These are phyloP conservation scores for Coleophoma cylindrospora DNA, from an alignment of 2,329 filamentous ascomycete genomes.

Conservation along the genomic window DNA sequence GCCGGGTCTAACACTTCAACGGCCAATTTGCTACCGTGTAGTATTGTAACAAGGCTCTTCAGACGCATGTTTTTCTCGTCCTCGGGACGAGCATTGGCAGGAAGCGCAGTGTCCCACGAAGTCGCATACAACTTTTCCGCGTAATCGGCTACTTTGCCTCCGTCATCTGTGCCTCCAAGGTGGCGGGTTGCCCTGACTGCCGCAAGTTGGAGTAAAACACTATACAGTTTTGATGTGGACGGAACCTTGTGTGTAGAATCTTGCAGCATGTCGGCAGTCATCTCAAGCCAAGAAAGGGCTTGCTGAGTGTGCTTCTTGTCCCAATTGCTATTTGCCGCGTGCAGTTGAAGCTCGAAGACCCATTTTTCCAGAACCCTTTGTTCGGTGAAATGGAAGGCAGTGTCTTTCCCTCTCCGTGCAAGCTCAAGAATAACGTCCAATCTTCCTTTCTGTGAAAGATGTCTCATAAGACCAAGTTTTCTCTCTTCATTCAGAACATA, in stretches of 20 bases:
- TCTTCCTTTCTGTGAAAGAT: slow-evolving; percentile 9
- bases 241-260: slow-evolving; percentile 4
- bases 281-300: slow-evolving; percentile 23
- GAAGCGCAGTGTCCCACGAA: slow-evolving; percentile 2
- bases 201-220: slow-evolving; percentile 36
- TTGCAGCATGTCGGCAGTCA: slow-evolving; percentile 22
- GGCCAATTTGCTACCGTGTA: slow-evolving; percentile 34
- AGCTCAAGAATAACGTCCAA: slow-evolving; percentile 24
- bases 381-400: slow-evolving; percentile 20
- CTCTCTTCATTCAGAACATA: slow-evolving; percentile 12
- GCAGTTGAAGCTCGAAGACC: slow-evolving; percentile 16
- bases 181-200: slow-evolving; percentile 34
- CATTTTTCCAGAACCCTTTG: slow-evolving; percentile 6
- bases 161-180: slow-evolving; percentile 31
- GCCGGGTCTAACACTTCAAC: slow-evolving; percentile 23
- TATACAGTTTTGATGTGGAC: neutral
- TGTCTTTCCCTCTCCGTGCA: slow-evolving; percentile 17
- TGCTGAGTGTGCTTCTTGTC: slow-evolving; percentile 15
- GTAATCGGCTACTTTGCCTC: slow-evolving; percentile 32
- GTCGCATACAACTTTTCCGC: slow-evolving; percentile 20
- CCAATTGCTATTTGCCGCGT: slow-evolving; percentile 17
- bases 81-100: too few species aligned
- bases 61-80: slow-evolving; percentile 19
- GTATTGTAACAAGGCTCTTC: slow-evolving; percentile 28
- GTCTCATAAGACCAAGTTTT: slow-evolving; percentile 3